Evolutionary conservation across 2,329 filamentous ascomycete species (phyloP).

Genomic region (Lecanicillium sp.): DNA sequence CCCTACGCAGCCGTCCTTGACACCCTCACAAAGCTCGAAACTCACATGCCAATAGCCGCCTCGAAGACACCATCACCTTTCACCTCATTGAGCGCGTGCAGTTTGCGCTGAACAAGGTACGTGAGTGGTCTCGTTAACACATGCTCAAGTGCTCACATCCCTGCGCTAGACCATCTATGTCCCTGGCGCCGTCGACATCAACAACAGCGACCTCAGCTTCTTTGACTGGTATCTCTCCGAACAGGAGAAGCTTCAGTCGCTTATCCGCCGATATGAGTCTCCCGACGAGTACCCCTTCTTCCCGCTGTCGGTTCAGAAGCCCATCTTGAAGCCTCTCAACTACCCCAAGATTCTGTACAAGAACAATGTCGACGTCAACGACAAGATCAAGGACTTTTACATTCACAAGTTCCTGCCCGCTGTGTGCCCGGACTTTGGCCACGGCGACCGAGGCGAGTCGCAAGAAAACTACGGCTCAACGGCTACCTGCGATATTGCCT

Average conservation of each 20-base stretch:
- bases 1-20: not conserved
- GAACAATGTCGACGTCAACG: constrained; percentile 88
- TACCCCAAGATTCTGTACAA: constrained; percentile 84
- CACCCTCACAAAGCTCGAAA: not conserved
- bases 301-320: constrained; percentile 66
- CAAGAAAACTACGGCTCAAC: constrained; percentile 94
- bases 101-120: constrained; percentile 71
- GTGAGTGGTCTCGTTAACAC: not conserved
- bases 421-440: constrained; percentile 71
- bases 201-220: constrained; percentile 66
- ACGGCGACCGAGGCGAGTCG: constrained; percentile 71
- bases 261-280: constrained; percentile 89
- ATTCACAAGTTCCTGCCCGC: constrained; percentile 73
- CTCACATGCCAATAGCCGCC: constrained; percentile 51
- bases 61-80: constrained; percentile 97
- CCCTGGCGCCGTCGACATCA: constrained; percentile 72
- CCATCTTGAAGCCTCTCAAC: constrained; percentile 78
- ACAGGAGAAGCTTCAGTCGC: constrained; percentile 84
- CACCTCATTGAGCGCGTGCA: constrained; percentile 97
- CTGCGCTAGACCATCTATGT: constrained; percentile 62
- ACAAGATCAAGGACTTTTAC: constrained; percentile 79
- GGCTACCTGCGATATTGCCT: constrained; percentile 83
- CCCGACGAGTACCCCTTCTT: constrained; percentile 99
- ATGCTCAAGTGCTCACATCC: not conserved
- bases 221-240: constrained; percentile 91